Conservation (phyloP, 441 rosid species). For the Pelargonium fulgidum region DNA sequence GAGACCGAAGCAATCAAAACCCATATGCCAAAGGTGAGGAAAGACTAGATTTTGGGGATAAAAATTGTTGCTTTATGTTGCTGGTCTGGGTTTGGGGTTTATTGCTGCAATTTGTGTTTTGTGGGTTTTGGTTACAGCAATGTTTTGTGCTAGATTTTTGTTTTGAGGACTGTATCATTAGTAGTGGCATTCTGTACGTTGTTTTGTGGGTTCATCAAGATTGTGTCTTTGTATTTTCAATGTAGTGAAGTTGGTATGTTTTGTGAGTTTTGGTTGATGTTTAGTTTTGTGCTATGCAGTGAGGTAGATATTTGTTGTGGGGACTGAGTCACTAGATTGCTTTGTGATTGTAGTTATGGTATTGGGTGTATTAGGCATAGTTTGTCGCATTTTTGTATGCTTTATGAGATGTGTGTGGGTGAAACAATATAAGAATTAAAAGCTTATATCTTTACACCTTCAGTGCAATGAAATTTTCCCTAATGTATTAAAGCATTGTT, state of each 20-base stretch:
- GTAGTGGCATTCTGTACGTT: background rate
- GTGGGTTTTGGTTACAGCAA: background rate
- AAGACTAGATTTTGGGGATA: background rate
- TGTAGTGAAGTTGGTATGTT: background rate
- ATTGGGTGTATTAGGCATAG: no score
- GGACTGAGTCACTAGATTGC: background rate
- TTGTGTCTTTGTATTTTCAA: constrained; percentile 3
- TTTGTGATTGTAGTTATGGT: background rate
- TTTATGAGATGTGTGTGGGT: background rate
- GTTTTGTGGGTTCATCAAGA: background rate
- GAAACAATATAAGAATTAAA: background rate
- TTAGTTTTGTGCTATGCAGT: constrained; percentile 6
- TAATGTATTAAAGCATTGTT: background rate
- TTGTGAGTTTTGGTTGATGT: background rate
- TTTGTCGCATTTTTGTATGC: background rate
- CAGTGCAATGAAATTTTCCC: background rate
- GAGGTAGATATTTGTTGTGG: background rate
- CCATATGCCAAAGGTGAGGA: constrained; percentile 38
- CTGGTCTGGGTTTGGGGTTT: background rate
- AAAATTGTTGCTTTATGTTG: background rate
- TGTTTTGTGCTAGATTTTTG: constrained; percentile 2
- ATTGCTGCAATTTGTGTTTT: background rate
- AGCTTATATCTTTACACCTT: background rate
- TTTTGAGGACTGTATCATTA: background rate
- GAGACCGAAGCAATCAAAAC: constrained; percentile 38